Evolutionary conservation across 768 basidiomycete species (phyloP), one percentile per base, ranked within the genome.

Genomic region (Psilocybe tampanensis): DNA sequence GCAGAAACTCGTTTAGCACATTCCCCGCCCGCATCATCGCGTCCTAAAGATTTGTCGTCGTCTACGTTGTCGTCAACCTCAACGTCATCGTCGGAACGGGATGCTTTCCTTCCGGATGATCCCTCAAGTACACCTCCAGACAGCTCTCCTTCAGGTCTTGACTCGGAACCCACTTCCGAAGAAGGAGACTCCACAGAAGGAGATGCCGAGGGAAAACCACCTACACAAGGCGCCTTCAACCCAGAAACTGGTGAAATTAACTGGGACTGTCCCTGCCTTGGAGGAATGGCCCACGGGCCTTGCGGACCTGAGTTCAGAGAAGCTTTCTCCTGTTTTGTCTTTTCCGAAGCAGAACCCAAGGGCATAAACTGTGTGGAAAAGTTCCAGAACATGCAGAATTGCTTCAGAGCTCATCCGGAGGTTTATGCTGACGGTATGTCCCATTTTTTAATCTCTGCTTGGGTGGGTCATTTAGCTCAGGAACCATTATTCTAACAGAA

Each of bases 241-340:
- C 95, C 95, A 18, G 94, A 86, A 60, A 99, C 97, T 1, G 97
- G 97, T 43, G 95, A 98, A 81, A 98, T 99, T 67, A 99, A 99
- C 76, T 99, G 97, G 97, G 97, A 98, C 69, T 99, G 97, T 72
- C 94, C 97, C 1, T 98, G 97, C 71, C 85, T 99, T 8, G 97
- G 97, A 29, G 97, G 97, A 48, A 98, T 99, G 97, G 96, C 96
- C 9, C 81, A 98, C 68, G 96, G 97, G 6, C 94, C 95, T 9
- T 99, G 97, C 67, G 97, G 97, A 8, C 80, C 82, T 59, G 82
- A 98, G 63, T 99, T 99, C 79, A 87, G 89, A 60, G 92, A 89
- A 60, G 96, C 97, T 1, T 99, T 99, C 75, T 93, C 94, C 33
- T 99, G 97, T 75, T 99, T 99, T 64, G 86, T 99, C 7, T 88